Base-by-base conservation (phyloP, 331 rosid species). In the Pyracantha coccinea region DNA sequence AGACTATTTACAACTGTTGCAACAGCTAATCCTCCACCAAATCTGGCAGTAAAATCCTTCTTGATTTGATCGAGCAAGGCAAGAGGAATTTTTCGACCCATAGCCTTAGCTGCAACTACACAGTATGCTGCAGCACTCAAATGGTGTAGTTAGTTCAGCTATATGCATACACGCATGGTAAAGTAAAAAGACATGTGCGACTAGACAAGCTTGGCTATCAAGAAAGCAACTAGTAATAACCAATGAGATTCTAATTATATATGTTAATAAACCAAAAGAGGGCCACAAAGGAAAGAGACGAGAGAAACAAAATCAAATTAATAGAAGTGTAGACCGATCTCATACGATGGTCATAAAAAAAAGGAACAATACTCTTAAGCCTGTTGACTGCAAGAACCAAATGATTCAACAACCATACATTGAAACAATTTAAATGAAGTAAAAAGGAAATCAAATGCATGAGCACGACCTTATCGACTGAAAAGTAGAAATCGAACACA, bases 1-100 rank as follows among this genome's bases (percentile, higher is more conserved):
- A 93, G 85, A 82, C 97, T 83, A 41, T 85, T 85, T 25, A 93
- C 88, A 86, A 85, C 84, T 8, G 91, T 94, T 2, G 91, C 84
- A 55, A 87, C 85, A 73, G 96, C 97, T 87, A 88, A 91, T 72
- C 96, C 98, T 63, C 94, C 94, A 32, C 89, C 87, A 79, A 87
- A 91, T 85, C 83, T 89, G 82, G 86, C 85, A 84, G 84, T 71
- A 72, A 91, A 93, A 21, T 91, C 98, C 38, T 91, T 97, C 87
- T 89, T 89, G 86, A 91, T 50, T 41, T 96, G 86, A 80, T 93
- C 98, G 7, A 93, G 98, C 77, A 87, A 93, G 54, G 97, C 97
- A 66, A 93, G 83, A 28, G 97, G 98, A 76, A 84, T 62, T 88
- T 89, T 94, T 69, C 96, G 83, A 72, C 97, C 97, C 74, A 77